Conservation (phyloP, 2,329 filamentous ascomycete species). For the Calonectria montana region DNA sequence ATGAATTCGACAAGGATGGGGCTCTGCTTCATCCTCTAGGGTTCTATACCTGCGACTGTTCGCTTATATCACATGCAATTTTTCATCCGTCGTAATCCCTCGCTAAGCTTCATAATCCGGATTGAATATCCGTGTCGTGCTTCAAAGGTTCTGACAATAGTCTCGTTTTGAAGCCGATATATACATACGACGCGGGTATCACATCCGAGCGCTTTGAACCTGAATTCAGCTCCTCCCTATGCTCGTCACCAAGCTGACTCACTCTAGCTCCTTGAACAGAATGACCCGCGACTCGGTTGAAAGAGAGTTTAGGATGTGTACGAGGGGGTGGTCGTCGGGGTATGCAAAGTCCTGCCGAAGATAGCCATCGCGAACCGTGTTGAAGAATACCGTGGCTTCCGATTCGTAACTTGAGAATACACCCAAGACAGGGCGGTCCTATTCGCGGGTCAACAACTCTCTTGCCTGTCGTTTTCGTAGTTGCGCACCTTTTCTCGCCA, state of each 20-base stretch:
- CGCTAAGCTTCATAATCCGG: neutral
- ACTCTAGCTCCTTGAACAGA: neutral
- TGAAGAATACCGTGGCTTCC: neutral
- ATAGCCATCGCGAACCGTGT: neutral
- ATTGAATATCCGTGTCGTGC: neutral
- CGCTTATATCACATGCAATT: neutral
- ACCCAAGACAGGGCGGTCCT: neutral
- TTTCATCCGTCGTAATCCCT: neutral
- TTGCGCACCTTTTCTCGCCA: conserved; percentile 1
- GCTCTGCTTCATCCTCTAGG: neutral
- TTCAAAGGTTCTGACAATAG: neutral
- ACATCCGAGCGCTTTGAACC: neutral
- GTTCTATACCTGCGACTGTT: neutral
- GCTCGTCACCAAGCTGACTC: neutral
- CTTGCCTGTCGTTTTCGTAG: neutral
- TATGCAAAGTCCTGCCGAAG: neutral
- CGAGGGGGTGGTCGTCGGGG: neutral
- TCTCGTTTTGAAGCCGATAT: neutral
- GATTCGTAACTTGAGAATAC: neutral
- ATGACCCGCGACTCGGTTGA: neutral
- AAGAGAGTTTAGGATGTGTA: conserved; percentile 1
- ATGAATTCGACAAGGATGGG: neutral
- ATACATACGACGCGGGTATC: neutral
- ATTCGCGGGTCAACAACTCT: neutral
- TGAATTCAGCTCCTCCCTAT: neutral